A percentile compares a stretch with the other conserved stretches of the same genome.
Evolutionary conservation across 2,329 filamentous ascomycete species (phyloP).

Genomic region (Eurotiales sp.): DNA sequence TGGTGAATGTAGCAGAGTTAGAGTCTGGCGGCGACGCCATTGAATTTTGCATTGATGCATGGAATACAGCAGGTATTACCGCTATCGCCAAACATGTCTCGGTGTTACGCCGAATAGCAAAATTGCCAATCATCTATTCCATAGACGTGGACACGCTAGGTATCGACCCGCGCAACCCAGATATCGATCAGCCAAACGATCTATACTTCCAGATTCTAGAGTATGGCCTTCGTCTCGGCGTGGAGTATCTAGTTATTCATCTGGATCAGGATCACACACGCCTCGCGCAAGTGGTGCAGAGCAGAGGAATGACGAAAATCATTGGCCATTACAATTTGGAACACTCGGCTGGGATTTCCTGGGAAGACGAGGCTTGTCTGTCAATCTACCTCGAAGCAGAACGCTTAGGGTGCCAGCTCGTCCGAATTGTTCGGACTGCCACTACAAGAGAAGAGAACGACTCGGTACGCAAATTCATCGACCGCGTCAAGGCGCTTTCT

Average conservation of each 20-base stretch:
- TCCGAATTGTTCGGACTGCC: slow-evolving; percentile 35
- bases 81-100: slow-evolving; percentile 55
- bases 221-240: slow-evolving; percentile 37
- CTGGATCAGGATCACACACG: slow-evolving; percentile 28
- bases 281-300: slow-evolving; percentile 26
- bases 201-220: slow-evolving; percentile 34
- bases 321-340: slow-evolving; percentile 37
- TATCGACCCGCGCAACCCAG: slow-evolving; percentile 11
- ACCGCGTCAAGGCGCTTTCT: slow-evolving; percentile 30
- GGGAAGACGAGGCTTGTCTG: slow-evolving; percentile 33
- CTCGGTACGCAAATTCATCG: slow-evolving; percentile 33
- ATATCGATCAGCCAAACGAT: slow-evolving; percentile 15
- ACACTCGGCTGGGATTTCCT: slow-evolving; percentile 25
- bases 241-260: slow-evolving; percentile 39
- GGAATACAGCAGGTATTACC: slow-evolving; percentile 49
- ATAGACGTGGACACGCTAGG: slow-evolving; percentile 40
- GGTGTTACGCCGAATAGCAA: slow-evolving; percentile 54
- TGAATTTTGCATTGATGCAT: slow-evolving; percentile 58
- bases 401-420: slow-evolving; percentile 35
- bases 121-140: slow-evolving; percentile 56
- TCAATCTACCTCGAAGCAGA: slow-evolving; percentile 33
- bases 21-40: slow-evolving; percentile 59
- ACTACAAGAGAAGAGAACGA: slow-evolving; percentile 36
- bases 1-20: slow-evolving; percentile 48
- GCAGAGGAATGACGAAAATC: slow-evolving; percentile 38